Evolutionary conservation across 306 rosid species (phyloP).

Genomic region (Delonix regia): DNA sequence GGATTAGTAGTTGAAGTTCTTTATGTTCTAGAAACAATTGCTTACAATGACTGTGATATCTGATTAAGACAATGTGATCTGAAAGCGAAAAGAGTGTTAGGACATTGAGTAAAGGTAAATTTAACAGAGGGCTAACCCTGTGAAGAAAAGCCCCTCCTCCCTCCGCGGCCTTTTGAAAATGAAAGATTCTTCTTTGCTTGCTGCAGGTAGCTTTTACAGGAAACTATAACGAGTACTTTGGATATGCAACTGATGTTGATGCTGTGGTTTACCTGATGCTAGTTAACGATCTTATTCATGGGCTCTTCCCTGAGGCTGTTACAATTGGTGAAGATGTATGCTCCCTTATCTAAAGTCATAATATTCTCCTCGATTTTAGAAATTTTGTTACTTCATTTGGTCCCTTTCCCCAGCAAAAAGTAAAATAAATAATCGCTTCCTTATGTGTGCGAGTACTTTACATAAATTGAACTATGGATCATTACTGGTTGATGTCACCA

Average conservation of each 20-base stretch:
- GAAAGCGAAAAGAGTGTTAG: conserved; percentile 3
- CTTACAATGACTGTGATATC: not conserved
- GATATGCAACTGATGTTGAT: conserved; percentile 83
- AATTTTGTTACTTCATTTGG: not conserved
- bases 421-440: not conserved
- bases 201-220: conserved; percentile 86
- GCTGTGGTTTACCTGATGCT: conserved; percentile 95
- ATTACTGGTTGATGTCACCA: not conserved
- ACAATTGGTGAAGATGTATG: conserved; percentile 95
- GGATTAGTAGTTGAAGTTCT: not conserved
- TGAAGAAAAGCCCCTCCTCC: not conserved
- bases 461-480: not conserved
- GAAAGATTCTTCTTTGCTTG: conserved; percentile 3
- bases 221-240: conserved; percentile 87
- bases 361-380: conserved; percentile 11
- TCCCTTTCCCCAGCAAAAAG: not conserved
- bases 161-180: not conserved
- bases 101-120: conserved; percentile 27
- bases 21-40: not conserved
- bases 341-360: conserved; percentile 36
- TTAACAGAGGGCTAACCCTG: not conserved
- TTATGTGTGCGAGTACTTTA: not conserved
- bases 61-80: conserved; percentile 15
- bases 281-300: conserved; percentile 91
- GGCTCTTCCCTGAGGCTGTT: conserved; percentile 90